Evolutionary conservation across 2,329 filamentous ascomycete genomes (phyloP), one percentile per base, ranked within the genome.

Genomic region (Simplicillium aogashimaense): DNA sequence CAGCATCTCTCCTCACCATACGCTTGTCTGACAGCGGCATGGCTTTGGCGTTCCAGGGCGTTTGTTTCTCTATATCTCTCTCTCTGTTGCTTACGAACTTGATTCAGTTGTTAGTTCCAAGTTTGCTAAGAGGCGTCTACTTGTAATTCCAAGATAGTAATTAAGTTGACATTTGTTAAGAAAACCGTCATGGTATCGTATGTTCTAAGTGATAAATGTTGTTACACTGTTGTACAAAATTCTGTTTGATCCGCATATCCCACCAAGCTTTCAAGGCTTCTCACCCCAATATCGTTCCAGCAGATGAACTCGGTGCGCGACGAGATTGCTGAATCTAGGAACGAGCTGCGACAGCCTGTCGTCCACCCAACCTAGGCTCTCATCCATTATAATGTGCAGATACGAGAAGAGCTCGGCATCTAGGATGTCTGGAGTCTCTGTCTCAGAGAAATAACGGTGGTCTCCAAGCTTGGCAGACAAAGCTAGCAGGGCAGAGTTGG

Each of bases 371-470:
- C 62, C 66, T 47, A 87, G 47, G 7, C 45, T 45, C 53, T 78
- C 70, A 44, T 84, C 78, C 38, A 94, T 62, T 39, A 97, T 67
- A 38, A 94, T 66, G 58, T 94, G 78, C 0, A 86, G 89, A 60
- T 95, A 98, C 3, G 87, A 81, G 63, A 95, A 97, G 2, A 97
- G 76, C 40, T 78, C 79, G 7, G 90, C 89, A 61, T 98, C 92
- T 50, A 97, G 90, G 17, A 90, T 55, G 0, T 80, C 78, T 0
- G 90, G 86, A 56, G 25, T 59, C 38, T 42, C 58, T 55, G 45
- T 52, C 17, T 55, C 65, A 42, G 74, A 74, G 55, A 77, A 77
- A 69, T 70, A 76, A 3, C 50, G 50, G 2, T 55, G 50, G 10
- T 57, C 50, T 6, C 52, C 57, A 6, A 76, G 53, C 7, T 72